These are phyloP conservation scores for Ilyonectria robusta DNA, from an alignment of 2,329 filamentous ascomycete genomes.

Conservation along the genomic window DNA sequence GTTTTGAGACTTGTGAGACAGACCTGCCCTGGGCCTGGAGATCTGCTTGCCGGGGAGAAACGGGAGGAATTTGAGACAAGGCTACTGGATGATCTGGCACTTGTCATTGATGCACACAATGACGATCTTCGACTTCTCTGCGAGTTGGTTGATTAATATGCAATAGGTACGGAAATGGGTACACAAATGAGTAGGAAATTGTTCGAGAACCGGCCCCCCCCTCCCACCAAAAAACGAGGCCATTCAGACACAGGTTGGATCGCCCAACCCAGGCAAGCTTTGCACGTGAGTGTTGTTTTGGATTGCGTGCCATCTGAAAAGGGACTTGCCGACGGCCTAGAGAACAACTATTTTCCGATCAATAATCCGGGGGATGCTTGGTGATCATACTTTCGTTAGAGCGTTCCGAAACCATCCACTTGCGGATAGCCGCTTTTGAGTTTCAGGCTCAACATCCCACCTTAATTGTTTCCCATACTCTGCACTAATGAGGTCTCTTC, in stretches of 20 bases:
- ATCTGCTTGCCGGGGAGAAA: neutral
- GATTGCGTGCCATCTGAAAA: neutral
- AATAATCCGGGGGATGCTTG: neutral
- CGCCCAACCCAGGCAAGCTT: neutral
- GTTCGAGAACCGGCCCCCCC: no score
- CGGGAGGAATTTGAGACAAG: neutral
- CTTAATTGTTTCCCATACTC: neutral
- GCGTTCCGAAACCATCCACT: neutral
- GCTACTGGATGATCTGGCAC: no score
- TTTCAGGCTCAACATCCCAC: neutral
- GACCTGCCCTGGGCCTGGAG: neutral
- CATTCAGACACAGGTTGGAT: slow-evolving; percentile 12
- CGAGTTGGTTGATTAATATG: no score
- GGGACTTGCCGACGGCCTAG: neutral
- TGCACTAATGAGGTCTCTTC: neutral
- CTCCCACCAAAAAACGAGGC: neutral
- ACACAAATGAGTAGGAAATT: neutral
- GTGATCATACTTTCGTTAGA: neutral
- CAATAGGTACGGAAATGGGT: neutral
- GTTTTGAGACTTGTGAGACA: neutral
- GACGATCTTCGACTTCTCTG: no score
- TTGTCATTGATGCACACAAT: no score
- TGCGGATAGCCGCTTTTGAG: neutral
- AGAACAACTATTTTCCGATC: slow-evolving; percentile 10
- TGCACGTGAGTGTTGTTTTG: neutral